These are phyloP conservation scores for Penicillium tannophilum DNA, from an alignment of 495 filamentous ascomycete genomes.

Conservation along the genomic window DNA sequence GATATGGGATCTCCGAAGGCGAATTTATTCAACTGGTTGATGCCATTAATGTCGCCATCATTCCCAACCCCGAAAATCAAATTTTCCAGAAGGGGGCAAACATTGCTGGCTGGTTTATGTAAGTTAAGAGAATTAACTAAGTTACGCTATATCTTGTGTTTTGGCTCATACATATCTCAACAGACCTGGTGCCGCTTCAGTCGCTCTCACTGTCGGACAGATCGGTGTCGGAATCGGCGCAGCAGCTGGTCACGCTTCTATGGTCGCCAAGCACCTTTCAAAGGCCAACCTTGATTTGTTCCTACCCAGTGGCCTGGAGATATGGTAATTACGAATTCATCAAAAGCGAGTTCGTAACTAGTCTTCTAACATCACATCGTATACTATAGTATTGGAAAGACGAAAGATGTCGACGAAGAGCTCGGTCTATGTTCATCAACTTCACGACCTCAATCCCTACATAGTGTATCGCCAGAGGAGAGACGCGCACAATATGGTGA, in stretches of 20 bases:
- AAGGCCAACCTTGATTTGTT: slow-evolving; percentile 5
- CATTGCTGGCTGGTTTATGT: slow-evolving; percentile 7
- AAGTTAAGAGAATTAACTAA: not conserved
- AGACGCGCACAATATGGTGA: slow-evolving; percentile 2
- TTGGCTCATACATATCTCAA: slow-evolving; percentile 1
- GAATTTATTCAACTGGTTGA: slow-evolving; percentile 3
- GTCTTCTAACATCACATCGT: not conserved
- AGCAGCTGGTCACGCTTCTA: slow-evolving; percentile 5
- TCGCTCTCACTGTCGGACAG: slow-evolving; percentile 4
- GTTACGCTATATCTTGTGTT: too few species aligned
- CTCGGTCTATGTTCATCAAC: not conserved
- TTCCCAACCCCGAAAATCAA: slow-evolving; percentile 8
- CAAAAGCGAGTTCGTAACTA: too few species aligned
- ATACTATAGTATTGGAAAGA: slow-evolving; percentile 3
- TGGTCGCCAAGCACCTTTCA: not conserved
- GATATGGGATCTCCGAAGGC: slow-evolving; percentile 4
- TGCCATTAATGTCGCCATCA: slow-evolving; percentile 9
- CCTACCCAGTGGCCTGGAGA: slow-evolving; percentile 1
- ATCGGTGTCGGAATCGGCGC: slow-evolving; percentile 6
- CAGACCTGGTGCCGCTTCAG: slow-evolving; percentile 3
- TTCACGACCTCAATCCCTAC: not conserved
- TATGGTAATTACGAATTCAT: not conserved
- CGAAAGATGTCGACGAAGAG: slow-evolving; percentile 1
- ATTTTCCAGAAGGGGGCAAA: slow-evolving; percentile 9
- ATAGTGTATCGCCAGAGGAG: not conserved